Evolutionary conservation across 306 rosid species (phyloP).

Genomic region (Quercus gilva): DNA sequence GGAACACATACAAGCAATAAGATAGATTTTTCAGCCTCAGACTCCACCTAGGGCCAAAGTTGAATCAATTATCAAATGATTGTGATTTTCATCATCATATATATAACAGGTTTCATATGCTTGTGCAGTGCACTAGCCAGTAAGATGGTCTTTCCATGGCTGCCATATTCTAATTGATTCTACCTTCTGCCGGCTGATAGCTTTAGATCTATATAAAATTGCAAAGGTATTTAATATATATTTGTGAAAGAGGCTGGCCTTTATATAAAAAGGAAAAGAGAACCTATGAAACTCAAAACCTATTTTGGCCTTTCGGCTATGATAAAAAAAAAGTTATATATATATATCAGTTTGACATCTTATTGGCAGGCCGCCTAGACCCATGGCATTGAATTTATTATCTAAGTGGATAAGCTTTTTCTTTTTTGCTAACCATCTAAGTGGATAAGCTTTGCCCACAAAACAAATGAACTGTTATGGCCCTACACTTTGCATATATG

Average conservation of each 20-base stretch:
- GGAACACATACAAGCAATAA: slow-evolving; percentile 22
- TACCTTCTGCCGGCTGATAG: slow-evolving; percentile 10
- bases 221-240: not conserved
- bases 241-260: slow-evolving; percentile 1
- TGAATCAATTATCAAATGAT: slow-evolving; percentile 35
- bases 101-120: not conserved
- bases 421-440: not conserved
- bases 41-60: slow-evolving; percentile 15
- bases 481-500: slow-evolving; percentile 10
- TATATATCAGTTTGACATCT: not conserved
- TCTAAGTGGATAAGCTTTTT: slow-evolving; percentile 10
- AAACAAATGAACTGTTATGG: slow-evolving; percentile 34
- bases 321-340: not conserved
- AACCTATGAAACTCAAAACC: not conserved
- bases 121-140: slow-evolving; percentile 26
- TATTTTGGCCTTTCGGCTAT: slow-evolving; percentile 8
- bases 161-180: not conserved
- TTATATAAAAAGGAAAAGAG: not conserved
- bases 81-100: slow-evolving; percentile 16
- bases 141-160: slow-evolving; percentile 14
- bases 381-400: slow-evolving; percentile 33
- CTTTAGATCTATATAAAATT: slow-evolving; percentile 22
- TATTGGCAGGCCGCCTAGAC: slow-evolving; percentile 31
- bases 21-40: slow-evolving; percentile 1
- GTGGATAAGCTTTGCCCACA: slow-evolving; percentile 21